A percentile compares a stretch with the other conserved stretches of the same genome.
Evolutionary conservation across 768 basidiomycete species (phyloP).

Genomic region (Ephemerocybe angulata): DNA sequence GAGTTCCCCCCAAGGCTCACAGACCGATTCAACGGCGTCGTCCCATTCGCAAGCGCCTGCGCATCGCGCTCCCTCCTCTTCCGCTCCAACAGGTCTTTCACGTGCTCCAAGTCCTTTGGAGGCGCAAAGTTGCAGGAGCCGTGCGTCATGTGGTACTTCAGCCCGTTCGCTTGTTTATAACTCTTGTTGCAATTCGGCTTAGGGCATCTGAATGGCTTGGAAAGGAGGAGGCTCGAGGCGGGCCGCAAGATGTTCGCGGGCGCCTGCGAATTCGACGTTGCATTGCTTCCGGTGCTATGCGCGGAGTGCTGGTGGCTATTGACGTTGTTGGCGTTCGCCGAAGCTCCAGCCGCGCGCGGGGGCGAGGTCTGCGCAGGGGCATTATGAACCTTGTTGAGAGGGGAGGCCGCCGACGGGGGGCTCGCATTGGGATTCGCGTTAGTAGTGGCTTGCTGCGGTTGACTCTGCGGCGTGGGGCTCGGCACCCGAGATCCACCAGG

Average conservation of each 20-base stretch:
- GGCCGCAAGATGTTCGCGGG: conserved; percentile 28
- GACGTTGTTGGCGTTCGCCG: neutral
- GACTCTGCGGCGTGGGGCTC: conserved; percentile 10
- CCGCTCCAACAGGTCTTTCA: conserved; percentile 65
- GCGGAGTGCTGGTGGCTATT: conserved; percentile 8
- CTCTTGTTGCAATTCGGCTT: conserved; percentile 94
- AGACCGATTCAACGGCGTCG: neutral
- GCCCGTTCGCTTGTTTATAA: conserved; percentile 93
- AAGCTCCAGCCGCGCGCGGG: no score
- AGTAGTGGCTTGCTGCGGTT: no score
- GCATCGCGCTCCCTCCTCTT: conserved; percentile 41
- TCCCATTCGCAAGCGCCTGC: conserved; percentile 4
- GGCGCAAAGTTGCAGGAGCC: conserved; percentile 93
- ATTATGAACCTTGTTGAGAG: conserved; percentile 8
- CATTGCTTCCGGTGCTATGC: neutral
- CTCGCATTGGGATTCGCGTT: neutral
- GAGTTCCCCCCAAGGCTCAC: neutral
- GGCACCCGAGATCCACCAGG: conserved; percentile 44
- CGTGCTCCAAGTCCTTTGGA: conserved; percentile 77
- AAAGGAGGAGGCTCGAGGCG: conserved; percentile 58
- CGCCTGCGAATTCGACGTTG: neutral
- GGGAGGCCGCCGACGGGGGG: conserved; percentile 5
- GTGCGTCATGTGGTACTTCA: conserved; percentile 93
- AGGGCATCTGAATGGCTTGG: conserved; percentile 90
- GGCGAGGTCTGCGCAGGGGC: conserved; percentile 14